Evolutionary conservation across 805 yeast genomes (phyloP), one percentile per base, ranked within the genome.

Genomic region (Spathaspora hagerdaliae): DNA sequence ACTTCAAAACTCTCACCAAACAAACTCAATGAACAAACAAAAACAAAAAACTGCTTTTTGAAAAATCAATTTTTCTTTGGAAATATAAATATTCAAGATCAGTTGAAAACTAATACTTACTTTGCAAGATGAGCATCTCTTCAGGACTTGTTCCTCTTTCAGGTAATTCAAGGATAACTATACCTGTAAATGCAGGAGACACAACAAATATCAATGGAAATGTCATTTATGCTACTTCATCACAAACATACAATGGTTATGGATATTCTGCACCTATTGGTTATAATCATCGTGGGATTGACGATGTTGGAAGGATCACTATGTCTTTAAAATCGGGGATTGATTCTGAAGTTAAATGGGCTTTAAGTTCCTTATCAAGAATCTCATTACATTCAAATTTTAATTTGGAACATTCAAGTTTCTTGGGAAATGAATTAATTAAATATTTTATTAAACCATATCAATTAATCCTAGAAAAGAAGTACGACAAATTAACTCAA

Each of bases 251-350:
- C 26, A 37, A 38, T 34, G 47, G 47, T 5, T 44, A 44, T 37
- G 47, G 47, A 27, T 38, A 44, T 35, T n/a, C 33, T n/a, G 47
- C 47, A 27, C 53, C 53, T n/a, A 45, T 48, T 8, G 67, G 69
- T 27, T 51, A 56, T 8, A 63, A 60, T 4, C 67, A 69, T 45
- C 73, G 74, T 49, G 96, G 96, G 12, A 76, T 80, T 5, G 81
- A 82, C 39, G 80, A 81, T 44, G 63, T 83, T 51, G 75, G 77
- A 10, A 74, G 96, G 49, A 79, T 89, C 56, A 74, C 75, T 51
- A 75, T 89, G 81, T 81, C 94, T 4, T 74, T 89, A 48, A 72
- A 75, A 48, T 77, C 85, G 14, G 85, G 82, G 1, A 64, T 88
- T 24, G 78, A 73, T 13, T 74, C 76, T 31, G 96, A 89, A 59